Base-by-base conservation (phyloP, 148 eudicot genomes). In the Dysphania ambrosioides region DNA sequence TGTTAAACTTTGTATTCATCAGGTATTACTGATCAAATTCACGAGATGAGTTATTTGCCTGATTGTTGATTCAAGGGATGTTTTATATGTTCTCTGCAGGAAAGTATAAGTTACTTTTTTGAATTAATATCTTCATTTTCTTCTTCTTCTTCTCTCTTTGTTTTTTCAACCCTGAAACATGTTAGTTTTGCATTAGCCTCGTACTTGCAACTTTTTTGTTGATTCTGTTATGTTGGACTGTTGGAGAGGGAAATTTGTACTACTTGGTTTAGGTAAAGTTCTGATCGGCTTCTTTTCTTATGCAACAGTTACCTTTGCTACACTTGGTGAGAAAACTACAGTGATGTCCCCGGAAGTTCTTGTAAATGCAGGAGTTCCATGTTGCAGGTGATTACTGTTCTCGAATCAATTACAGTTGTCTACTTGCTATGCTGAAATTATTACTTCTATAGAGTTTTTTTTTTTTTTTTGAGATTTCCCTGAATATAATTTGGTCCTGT, bases 321-420 rank as follows among this genome's bases (percentile, higher is more conserved):
- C 84, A 35, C 99, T 95, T 72, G 97, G 96, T 53, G 92, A 95
- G 87, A 95, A 92, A 85, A 95, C 92, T 75, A 90, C 99, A 44
- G 96, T 95, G 77, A 95, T 95, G 97, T 92, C 99, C 38, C 99
- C 99, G 10, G 97, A 95, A 85, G 97, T 95, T 71, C 96, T 95
- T 51, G 65, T 89, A 57, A 82, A 73, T 65, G 91, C 97, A 32
- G 99, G 99, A 72, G 88, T 95, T 75, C 97, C 99, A 58, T 95
- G 99, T 83, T 95, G 99, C 98, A 95, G 99, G 99, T 95, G 72
- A 85, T 63, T 36, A 72, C 51, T 65, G 21, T 30, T 34, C 53
- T 34, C 12, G 31, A 41, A 23, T 61, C 42, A 49, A n/a, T 13
- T 26, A 18, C 30, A 38, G 58, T 32, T 38, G 18, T 23, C 57